phyloP scores from a whole-genome alignment of 257 asterid species.

The Lycium barbarum region DNA sequence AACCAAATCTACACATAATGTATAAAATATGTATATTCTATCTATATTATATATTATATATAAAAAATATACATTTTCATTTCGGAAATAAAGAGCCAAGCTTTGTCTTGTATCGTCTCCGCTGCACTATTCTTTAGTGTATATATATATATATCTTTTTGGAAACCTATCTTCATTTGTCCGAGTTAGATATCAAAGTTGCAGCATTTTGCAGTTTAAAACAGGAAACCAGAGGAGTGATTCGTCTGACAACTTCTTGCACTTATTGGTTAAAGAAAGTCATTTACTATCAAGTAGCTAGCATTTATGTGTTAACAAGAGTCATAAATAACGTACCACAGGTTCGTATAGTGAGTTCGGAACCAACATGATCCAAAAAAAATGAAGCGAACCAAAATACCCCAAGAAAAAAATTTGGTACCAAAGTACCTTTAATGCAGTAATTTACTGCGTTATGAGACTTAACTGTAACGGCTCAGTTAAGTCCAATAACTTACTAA shows the following conservation, averaged over 20 bases:
- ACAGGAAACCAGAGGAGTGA: slow-evolving; percentile 52
- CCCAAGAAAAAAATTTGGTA: too few species aligned
- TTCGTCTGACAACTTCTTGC: slow-evolving; percentile 45
- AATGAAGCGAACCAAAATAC: too few species aligned
- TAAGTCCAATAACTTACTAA: too few species aligned
- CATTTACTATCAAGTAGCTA: slow-evolving; percentile 80
- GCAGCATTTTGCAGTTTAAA: background rate
- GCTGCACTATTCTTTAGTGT: too few species aligned
- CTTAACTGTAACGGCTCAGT: too few species aligned
- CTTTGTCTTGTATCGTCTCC: slow-evolving; percentile 37
- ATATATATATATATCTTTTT: too few species aligned
- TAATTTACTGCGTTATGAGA: too few species aligned
- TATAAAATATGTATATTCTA: too few species aligned
- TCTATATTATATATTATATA: too few species aligned
- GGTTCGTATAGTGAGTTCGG: slow-evolving; percentile 50
- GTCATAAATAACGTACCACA: slow-evolving; percentile 80
- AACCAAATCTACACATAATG: too few species aligned
- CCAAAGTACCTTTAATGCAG: too few species aligned
- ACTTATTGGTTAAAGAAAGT: slow-evolving; percentile 73
- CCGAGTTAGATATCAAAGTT: background rate
- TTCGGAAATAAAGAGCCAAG: slow-evolving; percentile 91
- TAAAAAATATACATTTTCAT: slow-evolving; percentile 32
- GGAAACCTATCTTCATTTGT: background rate
- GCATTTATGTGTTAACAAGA: slow-evolving; percentile 81
- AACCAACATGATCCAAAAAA: too few species aligned